Conservation (phyloP, 1,139 yeast genomes). For the Zygosaccharomyces sapae region DNA sequence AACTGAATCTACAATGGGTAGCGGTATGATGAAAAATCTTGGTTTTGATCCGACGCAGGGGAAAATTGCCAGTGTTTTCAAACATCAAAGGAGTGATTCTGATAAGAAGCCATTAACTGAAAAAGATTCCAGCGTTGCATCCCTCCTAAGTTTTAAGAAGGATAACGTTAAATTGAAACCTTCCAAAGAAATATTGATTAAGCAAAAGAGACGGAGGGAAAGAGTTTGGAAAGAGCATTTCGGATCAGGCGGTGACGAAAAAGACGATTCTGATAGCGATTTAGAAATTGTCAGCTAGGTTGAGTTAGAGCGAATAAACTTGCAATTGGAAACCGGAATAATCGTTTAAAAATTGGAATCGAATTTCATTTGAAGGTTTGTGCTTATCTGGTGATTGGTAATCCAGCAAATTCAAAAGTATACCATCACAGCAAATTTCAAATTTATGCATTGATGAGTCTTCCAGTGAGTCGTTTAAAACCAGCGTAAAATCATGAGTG, state of each 20-base stretch:
- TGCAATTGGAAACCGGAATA: conserved; percentile 14
- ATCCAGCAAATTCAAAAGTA: conserved; percentile 23
- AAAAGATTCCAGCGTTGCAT: conserved; percentile 31
- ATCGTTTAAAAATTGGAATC: conserved; percentile 11
- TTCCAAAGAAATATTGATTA: conserved; percentile 30
- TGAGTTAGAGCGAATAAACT: conserved; percentile 10
- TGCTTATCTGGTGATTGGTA: conserved; percentile 2
- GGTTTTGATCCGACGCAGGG: conserved; percentile 52
- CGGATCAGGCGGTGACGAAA: conserved; percentile 10
- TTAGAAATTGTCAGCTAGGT: conserved; percentile 35
- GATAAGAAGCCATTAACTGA: conserved; percentile 13
- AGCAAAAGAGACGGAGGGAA: conserved; percentile 28
- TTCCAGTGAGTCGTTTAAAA: conserved; percentile 30
- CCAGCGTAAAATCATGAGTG: conserved; percentile 30
- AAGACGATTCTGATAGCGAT: conserved; percentile 37
- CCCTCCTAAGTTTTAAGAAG: conserved; percentile 34
- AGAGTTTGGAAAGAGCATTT: conserved; percentile 27
- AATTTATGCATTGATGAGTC: conserved; percentile 27
- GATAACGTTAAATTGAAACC: conserved; percentile 35
- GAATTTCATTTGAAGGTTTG: conserved; percentile 10
- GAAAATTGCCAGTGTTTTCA: conserved; percentile 24
- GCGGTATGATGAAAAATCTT: conserved; percentile 40
- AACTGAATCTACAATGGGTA: conserved; percentile 39
- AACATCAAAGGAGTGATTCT: conserved; percentile 15
- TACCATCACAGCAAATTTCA: conserved; percentile 56